A percentile compares a stretch with the other conserved stretches of the same genome.
Conservation (phyloP, 1,139 yeast species). For the Geotrichum phurueaensis region DNA sequence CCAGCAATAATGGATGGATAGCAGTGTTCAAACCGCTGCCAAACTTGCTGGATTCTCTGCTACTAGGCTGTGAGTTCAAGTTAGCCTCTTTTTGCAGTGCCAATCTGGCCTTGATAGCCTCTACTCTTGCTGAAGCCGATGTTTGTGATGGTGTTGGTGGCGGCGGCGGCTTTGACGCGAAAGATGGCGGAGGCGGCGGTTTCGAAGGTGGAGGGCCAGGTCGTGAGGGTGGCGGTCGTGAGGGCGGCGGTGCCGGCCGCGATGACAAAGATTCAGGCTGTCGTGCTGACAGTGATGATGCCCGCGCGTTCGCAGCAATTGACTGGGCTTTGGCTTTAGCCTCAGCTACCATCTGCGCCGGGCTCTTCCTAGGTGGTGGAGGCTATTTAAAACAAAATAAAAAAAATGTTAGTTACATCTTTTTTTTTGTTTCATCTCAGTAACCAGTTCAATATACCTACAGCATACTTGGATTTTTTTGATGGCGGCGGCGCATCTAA, state of each 20-base stretch:
- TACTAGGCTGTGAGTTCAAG: not conserved
- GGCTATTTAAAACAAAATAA: not conserved
- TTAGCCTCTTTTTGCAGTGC: constrained; percentile 5
- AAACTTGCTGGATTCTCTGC: not conserved
- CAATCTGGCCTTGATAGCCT: constrained; percentile 2
- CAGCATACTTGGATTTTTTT: constrained; percentile 4
- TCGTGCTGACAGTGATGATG: not conserved
- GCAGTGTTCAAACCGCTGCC: constrained; percentile 43
- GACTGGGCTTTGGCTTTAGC: constrained; percentile 15
- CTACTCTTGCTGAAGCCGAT: not conserved
- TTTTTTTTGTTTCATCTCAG: too few species aligned
- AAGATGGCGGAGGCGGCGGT: constrained; percentile 5
- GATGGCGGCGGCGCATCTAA: constrained; percentile 11
- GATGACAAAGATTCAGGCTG: not conserved
- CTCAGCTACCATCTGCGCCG: constrained; percentile 10
- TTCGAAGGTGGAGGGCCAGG: not conserved
- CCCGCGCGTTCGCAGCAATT: constrained; percentile 12
- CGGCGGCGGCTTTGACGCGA: not conserved
- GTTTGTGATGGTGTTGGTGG: constrained; percentile 3
- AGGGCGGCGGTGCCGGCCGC: not conserved
- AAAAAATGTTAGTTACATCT: not conserved
- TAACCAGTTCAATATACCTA: not conserved
- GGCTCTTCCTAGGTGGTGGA: not conserved
- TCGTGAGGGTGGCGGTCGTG: not conserved
- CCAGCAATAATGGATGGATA: constrained; percentile 53